These are phyloP conservation scores for Capsella rubella DNA, from an alignment of 441 rosid species.

Conservation along the genomic window DNA sequence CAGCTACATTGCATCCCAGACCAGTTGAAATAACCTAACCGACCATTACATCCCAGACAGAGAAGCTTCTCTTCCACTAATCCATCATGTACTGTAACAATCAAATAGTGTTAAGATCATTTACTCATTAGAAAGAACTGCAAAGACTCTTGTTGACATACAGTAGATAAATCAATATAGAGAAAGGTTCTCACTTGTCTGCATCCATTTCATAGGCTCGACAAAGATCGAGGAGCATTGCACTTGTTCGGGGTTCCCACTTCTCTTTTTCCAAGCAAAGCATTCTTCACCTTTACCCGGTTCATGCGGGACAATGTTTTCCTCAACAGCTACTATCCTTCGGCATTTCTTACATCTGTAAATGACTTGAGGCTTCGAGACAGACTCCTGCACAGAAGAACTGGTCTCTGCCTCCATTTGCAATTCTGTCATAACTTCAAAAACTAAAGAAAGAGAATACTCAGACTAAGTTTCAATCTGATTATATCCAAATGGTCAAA, in stretches of 20 bases:
- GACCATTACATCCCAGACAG: slow-evolving; percentile 72
- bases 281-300: slow-evolving; percentile 75
- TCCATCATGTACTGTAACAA: slow-evolving; percentile 73
- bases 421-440: slow-evolving; percentile 35
- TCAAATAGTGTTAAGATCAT: neutral
- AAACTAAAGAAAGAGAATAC: neutral
- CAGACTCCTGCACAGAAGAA: slow-evolving; percentile 34
- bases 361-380: slow-evolving; percentile 53
- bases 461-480: slow-evolving; percentile 22
- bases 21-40: slow-evolving; percentile 72
- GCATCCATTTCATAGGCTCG: slow-evolving; percentile 96
- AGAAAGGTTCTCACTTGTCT: slow-evolving; percentile 52
- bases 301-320: slow-evolving; percentile 63
- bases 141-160: slow-evolving; percentile 8
- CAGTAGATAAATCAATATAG: neutral
- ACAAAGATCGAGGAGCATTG: slow-evolving; percentile 82
- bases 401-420: slow-evolving; percentile 43
- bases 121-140: neutral
- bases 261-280: slow-evolving; percentile 78
- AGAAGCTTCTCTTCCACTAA: slow-evolving; percentile 79
- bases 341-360: slow-evolving; percentile 86
- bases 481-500: neutral
- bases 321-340: slow-evolving; percentile 79
- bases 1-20: slow-evolving; percentile 79
- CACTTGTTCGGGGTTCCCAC: slow-evolving; percentile 46